Evolutionary conservation across 768 basidiomycete species (phyloP).

Genomic region (Sarcodon aspratus): DNA sequence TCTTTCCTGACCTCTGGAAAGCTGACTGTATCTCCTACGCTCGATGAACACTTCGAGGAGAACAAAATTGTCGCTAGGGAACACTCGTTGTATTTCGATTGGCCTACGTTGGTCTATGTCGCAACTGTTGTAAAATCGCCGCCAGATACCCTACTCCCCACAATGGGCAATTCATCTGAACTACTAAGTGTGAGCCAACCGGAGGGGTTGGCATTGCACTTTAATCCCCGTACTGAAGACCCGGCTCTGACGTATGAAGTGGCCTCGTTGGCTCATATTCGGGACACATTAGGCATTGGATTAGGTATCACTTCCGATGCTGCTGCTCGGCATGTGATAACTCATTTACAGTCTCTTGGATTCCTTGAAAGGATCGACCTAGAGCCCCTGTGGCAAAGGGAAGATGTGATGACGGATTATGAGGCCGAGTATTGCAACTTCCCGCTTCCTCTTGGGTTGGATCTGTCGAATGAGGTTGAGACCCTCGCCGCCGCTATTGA

Average conservation of each 20-base stretch:
- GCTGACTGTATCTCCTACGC: slow-evolving; percentile 30
- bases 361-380: slow-evolving; percentile 41
- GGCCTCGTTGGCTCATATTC: slow-evolving; percentile 46
- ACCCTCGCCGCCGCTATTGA: slow-evolving; percentile 62
- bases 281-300: slow-evolving; percentile 45
- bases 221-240: slow-evolving; percentile 13
- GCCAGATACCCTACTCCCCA: slow-evolving; percentile 5
- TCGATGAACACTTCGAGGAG: slow-evolving; percentile 44
- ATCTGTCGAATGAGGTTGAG: slow-evolving; percentile 64
- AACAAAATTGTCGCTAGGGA: slow-evolving; percentile 28
- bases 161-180: slow-evolving; percentile 22
- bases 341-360: slow-evolving; percentile 50
- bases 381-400: slow-evolving; percentile 18
- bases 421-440: slow-evolving; percentile 40
- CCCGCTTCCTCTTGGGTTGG: slow-evolving; percentile 60
- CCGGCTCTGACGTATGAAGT: slow-evolving; percentile 41
- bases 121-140: slow-evolving; percentile 41
- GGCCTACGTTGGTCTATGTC: slow-evolving; percentile 53
- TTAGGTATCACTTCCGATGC: slow-evolving; percentile 44
- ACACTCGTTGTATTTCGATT: slow-evolving; percentile 52
- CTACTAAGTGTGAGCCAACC: slow-evolving; percentile 33
- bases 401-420: slow-evolving; percentile 17
- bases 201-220: slow-evolving; percentile 8
- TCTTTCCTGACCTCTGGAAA: slow-evolving; percentile 31
- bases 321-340: slow-evolving; percentile 40